Evolutionary conservation across 2,329 filamentous ascomycete species (phyloP), one percentile per base, ranked within the genome.

Genomic region (Bipolaris bicolor): DNA sequence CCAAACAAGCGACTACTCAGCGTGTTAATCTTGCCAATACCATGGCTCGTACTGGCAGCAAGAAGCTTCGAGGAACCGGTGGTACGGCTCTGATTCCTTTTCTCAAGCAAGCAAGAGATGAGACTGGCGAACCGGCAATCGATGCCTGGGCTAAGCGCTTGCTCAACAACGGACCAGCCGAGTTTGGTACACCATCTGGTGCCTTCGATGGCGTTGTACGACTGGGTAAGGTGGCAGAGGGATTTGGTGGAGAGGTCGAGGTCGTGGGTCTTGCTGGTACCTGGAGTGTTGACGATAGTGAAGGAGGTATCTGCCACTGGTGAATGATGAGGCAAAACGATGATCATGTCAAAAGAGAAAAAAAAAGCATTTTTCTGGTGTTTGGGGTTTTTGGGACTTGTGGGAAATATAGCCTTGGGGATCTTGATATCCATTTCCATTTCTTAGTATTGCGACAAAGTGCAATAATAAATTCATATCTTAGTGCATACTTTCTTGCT

Each of bases 61-160:
- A 76, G 84, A 89, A 89, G 49, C 84, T 97, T 26, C 91, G 90
- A 43, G 95, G 95, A 1, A 99, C 95, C 0, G 95, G 95, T 13
- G 95, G 95, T 15, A 98, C 95, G 0, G 91, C 93, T 0, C 81
- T 99, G 55, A 97, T 99, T 54, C 91, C 94, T 0, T 99, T 99
- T 78, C 81, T 99, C 60, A 97, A 98, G 78, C 95, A 99, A 78
- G 95, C 95, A 4, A 85, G 95, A 26, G 93, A 99, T 70, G 95
- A 99, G 82, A 99, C 95, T 0, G 91, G 91, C 15, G 94, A 98
- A 76, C 92, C 92, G 1, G 92, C 93, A 1, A 88, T 98, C 47
- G 86, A 88, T 67, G 80, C 81, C 1, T 88, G 86, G 86, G 86
- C 85, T 13, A 78, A 81, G 49, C 77, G 85, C 22, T 66, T 88